Conservation (phyloP, 2,329 filamentous ascomycete species). For the Monosporascus sp. region DNA sequence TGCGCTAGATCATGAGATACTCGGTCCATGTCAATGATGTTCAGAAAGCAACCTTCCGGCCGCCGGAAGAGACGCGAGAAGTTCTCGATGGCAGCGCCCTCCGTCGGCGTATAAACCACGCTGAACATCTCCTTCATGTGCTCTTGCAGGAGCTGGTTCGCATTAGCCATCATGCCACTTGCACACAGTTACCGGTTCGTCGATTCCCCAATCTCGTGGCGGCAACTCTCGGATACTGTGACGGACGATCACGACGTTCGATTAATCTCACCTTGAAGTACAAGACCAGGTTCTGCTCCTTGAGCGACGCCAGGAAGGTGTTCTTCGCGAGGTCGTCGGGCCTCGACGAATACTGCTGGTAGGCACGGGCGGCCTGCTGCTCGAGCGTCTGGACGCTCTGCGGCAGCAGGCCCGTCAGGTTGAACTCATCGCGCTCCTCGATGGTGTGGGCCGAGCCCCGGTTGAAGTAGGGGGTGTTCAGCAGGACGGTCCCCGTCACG, state of each 20-base stretch:
- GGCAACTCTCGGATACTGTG: no score
- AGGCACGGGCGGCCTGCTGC: conserved; percentile 71
- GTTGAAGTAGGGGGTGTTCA: conserved; percentile 68
- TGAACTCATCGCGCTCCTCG: conserved; percentile 65
- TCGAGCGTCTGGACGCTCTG: conserved; percentile 68
- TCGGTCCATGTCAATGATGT: conserved; percentile 62
- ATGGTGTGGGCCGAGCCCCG: conserved; percentile 75
- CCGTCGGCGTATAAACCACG: conserved; percentile 87
- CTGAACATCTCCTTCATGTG: conserved; percentile 85
- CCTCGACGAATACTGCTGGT: conserved; percentile 67
- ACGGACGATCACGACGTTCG: not conserved
- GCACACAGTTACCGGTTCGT: not conserved
- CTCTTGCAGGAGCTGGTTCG: conserved; percentile 60
- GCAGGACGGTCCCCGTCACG: conserved; percentile 47
- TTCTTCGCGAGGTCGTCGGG: conserved; percentile 72
- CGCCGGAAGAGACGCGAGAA: conserved; percentile 74
- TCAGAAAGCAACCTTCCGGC: conserved; percentile 78
- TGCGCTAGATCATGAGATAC: conserved; percentile 63
- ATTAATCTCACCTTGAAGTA: conserved; percentile 60
- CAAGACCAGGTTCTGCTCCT: conserved; percentile 78
- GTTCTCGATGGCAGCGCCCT: conserved; percentile 82
- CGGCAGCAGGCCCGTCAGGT: conserved; percentile 69
- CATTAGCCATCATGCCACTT: conserved; percentile 2
- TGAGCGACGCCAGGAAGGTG: conserved; percentile 80
- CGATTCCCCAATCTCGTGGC: not conserved